Base-by-base conservation (phyloP, 1,284 basidiomycete genomes). In the Neotropicomus parvogracilis region DNA sequence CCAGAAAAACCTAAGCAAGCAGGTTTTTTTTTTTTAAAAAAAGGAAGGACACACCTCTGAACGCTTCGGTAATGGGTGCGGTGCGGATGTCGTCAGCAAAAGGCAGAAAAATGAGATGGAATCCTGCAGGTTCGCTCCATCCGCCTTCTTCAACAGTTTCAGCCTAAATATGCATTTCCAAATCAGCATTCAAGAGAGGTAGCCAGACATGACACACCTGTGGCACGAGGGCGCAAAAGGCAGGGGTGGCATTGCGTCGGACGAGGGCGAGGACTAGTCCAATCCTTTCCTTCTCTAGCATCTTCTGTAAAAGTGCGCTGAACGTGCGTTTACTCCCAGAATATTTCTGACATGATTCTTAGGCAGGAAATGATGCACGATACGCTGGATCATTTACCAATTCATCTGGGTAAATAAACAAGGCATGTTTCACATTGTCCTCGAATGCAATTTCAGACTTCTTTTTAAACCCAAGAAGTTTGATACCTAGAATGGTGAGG, bases 371-470 rank as follows among this genome's bases (percentile, higher is more conserved):
- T 26, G 11, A 36, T 33, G 12, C 4, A 17, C 7, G 14, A 2
- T 14, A 8, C 26, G 16, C 34, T 26, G 34, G 24, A 47, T 27
- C 14, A 44, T 78, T 49, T 52, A 91, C 91, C 65, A 80, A 72
- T 64, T 99, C 95, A 57, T 95, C 88, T 0, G 95, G 97, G 65
- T 94, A 93, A 52, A 99, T 81, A 63, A 99, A 99, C 44, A 83
- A 72, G 0, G 92, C 83, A 67, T 97, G 93, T 63, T 93, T 95
- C 59, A 97, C 71, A 56, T 95, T 95, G 63, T 97, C 91, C 65
- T 93, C 85, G 56, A 93, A 88, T 0, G 70, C 69, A 1, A 98
- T 75, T 50, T 87, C 78, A 4, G 70, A 65, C n/a, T 77, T 74
- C 51, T 85, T 75, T 65, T 95, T 91, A 75, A 98, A 99, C 3